phyloP scores from a whole-genome alignment of 148 eudicot genomes.

The Drosera capensis region DNA sequence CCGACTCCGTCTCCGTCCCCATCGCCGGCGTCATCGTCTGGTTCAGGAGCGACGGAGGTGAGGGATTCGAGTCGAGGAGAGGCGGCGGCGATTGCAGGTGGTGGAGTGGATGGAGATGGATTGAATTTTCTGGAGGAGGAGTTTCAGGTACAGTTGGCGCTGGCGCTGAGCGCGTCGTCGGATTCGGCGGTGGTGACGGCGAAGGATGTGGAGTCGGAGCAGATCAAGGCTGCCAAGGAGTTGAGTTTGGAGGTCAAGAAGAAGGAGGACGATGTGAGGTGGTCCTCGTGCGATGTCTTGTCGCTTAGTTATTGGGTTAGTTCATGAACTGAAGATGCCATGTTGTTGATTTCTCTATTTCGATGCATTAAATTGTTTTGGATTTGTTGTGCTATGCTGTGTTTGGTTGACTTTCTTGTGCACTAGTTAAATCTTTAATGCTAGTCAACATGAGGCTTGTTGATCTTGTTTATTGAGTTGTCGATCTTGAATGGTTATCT shows the following conservation, averaged over 20 bases:
- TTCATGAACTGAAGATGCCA: neutral
- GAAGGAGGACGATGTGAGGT: conserved; percentile 33
- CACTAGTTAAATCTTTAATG: too few species aligned
- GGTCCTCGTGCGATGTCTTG: conserved; percentile 41
- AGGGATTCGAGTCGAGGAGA: conserved; percentile 13
- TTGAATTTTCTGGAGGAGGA: conserved; percentile 76
- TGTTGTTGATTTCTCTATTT: conserved; percentile 1
- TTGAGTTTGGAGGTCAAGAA: conserved; percentile 60
- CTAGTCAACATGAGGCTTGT: too few species aligned
- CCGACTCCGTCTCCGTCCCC: conserved; percentile 11
- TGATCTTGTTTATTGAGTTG: too few species aligned
- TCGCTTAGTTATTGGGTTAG: conserved; percentile 81
- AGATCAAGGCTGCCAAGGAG: conserved; percentile 88
- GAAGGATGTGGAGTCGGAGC: conserved; percentile 64
- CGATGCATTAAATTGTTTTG: neutral
- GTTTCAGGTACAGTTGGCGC: conserved; percentile 81
- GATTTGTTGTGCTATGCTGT: conserved; percentile 1
- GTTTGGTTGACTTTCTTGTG: conserved; percentile 1
- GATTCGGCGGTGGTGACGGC: conserved; percentile 37
- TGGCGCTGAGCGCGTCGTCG: conserved; percentile 81
- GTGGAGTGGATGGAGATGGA: conserved; percentile 8
- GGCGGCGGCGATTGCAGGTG: conserved; percentile 9
- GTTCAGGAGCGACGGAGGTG: conserved; percentile 6
- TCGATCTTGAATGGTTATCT: too few species aligned
- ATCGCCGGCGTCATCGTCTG: conserved; percentile 5